phyloP scores from a whole-genome alignment of 2,329 filamentous ascomycete species.

The Cytospora mali region DNA sequence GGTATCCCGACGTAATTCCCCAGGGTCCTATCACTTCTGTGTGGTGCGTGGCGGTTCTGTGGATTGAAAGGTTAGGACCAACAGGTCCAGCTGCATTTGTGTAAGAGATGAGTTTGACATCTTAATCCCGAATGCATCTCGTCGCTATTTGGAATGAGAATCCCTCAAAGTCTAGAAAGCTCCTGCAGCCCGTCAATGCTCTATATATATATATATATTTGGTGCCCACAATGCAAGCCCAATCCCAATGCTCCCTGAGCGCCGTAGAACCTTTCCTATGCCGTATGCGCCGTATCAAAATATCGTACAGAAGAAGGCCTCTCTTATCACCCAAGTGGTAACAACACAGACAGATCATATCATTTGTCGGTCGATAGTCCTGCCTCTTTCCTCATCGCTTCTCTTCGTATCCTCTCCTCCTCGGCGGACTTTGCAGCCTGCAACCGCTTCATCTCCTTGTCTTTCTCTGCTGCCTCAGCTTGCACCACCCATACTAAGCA shows the following conservation, averaged over 20 bases:
- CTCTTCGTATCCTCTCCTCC: slow-evolving; percentile 47
- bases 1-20: no score
- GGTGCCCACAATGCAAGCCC: background rate
- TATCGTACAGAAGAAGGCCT: slow-evolving; percentile 7
- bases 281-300: slow-evolving; percentile 10
- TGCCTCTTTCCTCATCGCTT: slow-evolving; percentile 53
- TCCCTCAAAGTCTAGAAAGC: background rate
- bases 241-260: slow-evolving; percentile 24
- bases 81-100: background rate
- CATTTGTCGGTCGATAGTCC: slow-evolving; percentile 43
- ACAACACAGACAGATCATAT: background rate
- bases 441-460: slow-evolving; percentile 41
- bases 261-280: slow-evolving; percentile 21
- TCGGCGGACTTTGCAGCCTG: slow-evolving; percentile 42
- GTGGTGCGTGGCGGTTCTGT: background rate
- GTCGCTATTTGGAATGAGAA: background rate
- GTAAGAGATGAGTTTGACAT: background rate
- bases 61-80: background rate
- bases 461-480: slow-evolving; percentile 50
- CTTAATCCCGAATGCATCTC: background rate
- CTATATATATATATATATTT: no score
- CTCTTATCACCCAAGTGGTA: background rate
- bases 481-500: slow-evolving; percentile 54
- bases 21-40: background rate
- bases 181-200: background rate